phyloP scores from a whole-genome alignment of 495 filamentous ascomycete species.

The Lasiosphaeria hispida region DNA sequence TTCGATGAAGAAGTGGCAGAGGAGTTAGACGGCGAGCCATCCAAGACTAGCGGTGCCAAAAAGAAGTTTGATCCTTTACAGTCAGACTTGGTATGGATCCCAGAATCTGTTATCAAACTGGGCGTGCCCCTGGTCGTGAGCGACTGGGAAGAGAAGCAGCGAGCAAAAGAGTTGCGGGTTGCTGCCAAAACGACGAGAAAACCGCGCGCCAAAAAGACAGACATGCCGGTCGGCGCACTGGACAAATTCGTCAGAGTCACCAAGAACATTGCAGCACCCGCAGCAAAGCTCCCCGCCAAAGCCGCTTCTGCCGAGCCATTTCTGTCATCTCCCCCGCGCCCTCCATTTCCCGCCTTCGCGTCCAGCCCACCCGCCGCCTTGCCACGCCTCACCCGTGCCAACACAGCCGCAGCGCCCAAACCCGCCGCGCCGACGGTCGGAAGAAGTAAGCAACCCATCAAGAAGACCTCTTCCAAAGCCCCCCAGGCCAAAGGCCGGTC shows the following conservation, averaged over 20 bases:
- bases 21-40: conserved; percentile 15
- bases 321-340: background rate
- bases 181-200: conserved; percentile 22
- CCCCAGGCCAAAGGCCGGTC: conserved; percentile 19
- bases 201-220: conserved; percentile 24
- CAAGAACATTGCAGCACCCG: conserved; percentile 23
- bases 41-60: conserved; percentile 35
- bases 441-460: conserved; percentile 34
- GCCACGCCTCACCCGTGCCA: conserved; percentile 7
- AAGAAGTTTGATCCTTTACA: conserved; percentile 68
- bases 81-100: conserved; percentile 70
- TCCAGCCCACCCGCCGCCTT: background rate
- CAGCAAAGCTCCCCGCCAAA: conserved; percentile 7
- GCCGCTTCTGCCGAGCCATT: background rate
- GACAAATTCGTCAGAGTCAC: conserved; percentile 41
- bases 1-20: conserved; percentile 54
- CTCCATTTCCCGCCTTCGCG: background rate
- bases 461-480: conserved; percentile 13
- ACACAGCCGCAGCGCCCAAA: conserved; percentile 13
- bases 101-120: conserved; percentile 65
- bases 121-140: conserved; percentile 71
- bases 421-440: background rate
- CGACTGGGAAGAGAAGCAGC: conserved; percentile 67
- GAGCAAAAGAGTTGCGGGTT: conserved; percentile 40
- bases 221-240: conserved; percentile 28